A percentile compares a stretch with the other conserved stretches of the same genome.
Conservation (phyloP, 2,329 filamentous ascomycete species). For the Penicillium sp. region DNA sequence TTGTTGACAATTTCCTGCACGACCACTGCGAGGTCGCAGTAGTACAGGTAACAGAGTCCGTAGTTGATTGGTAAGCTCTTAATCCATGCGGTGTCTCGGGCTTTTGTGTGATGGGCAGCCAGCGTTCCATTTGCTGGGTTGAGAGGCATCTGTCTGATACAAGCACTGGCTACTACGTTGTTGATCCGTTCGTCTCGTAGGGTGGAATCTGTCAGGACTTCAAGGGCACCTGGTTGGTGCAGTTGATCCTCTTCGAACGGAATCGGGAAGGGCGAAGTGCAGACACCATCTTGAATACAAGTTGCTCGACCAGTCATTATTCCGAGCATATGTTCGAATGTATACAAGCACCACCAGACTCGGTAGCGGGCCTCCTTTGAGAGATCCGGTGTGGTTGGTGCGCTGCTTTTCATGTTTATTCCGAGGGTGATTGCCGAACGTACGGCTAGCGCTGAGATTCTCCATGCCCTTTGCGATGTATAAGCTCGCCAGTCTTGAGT, state of each 20-base stretch:
- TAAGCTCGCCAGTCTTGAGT: not conserved
- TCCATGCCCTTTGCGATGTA: slow-evolving; percentile 40
- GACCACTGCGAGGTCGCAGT: slow-evolving; percentile 43
- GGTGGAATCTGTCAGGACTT: slow-evolving; percentile 33
- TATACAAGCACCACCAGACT: slow-evolving; percentile 50
- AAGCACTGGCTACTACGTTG: slow-evolving; percentile 31
- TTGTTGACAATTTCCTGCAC: slow-evolving; percentile 44
- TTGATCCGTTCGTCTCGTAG: slow-evolving; percentile 37
- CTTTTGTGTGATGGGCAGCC: slow-evolving; percentile 21
- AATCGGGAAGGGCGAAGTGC: slow-evolving; percentile 45
- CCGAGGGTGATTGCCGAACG: slow-evolving; percentile 46
- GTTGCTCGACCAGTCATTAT: slow-evolving; percentile 50
- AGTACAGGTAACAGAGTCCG: slow-evolving; percentile 41
- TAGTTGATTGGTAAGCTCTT: slow-evolving; percentile 36
- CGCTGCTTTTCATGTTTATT: slow-evolving; percentile 48
- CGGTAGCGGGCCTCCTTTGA: slow-evolving; percentile 49
- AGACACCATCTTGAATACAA: slow-evolving; percentile 45
- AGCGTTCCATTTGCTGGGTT: slow-evolving; percentile 32
- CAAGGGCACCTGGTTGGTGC: slow-evolving; percentile 33
- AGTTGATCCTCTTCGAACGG: slow-evolving; percentile 44
- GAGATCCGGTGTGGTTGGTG: slow-evolving; percentile 36
- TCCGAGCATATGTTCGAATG: slow-evolving; percentile 46
- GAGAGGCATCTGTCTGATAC: slow-evolving; percentile 32
- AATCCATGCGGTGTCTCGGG: slow-evolving; percentile 36
- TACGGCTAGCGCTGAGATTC: slow-evolving; percentile 43